phyloP scores from a whole-genome alignment of 2,329 filamentous ascomycete species.

The Tolypocladium tundrense region DNA sequence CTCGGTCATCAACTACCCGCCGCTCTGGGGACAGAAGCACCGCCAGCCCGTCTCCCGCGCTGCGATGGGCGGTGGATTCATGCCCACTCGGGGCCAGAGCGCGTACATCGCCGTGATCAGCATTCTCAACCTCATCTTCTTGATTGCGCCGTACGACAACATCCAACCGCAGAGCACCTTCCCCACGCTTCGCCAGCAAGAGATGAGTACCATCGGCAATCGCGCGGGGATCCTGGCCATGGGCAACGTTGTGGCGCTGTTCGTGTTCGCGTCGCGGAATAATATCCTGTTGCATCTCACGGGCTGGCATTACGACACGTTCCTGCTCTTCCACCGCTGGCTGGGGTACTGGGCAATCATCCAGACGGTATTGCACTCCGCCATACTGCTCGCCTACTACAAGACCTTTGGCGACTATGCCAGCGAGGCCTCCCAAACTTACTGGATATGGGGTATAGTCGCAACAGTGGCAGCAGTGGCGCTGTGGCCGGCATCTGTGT shows the following conservation, averaged over 20 bases:
- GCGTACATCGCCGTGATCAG: background rate
- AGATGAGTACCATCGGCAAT: background rate
- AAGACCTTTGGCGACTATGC: background rate
- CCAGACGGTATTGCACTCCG: background rate
- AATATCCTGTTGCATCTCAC: background rate
- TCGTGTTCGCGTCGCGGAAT: background rate
- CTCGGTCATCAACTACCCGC: background rate
- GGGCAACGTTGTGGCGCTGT: background rate
- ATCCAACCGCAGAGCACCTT: background rate
- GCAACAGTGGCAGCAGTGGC: background rate
- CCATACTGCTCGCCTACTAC: background rate
- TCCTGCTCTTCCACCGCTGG: background rate
- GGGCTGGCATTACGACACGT: background rate
- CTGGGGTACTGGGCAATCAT: background rate
- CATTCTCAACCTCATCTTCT: background rate
- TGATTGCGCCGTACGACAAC: background rate
- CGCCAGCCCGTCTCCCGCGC: background rate
- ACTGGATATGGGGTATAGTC: background rate
- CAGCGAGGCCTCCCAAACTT: background rate
- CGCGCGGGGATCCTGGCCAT: background rate
- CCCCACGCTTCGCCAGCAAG: background rate
- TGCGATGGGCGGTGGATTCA: background rate
- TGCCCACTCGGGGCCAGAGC: background rate
- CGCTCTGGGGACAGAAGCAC: background rate
- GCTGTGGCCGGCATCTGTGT: background rate